phyloP scores from a whole-genome alignment of 148 eudicot species.

The Rhododendron griersonianum region DNA sequence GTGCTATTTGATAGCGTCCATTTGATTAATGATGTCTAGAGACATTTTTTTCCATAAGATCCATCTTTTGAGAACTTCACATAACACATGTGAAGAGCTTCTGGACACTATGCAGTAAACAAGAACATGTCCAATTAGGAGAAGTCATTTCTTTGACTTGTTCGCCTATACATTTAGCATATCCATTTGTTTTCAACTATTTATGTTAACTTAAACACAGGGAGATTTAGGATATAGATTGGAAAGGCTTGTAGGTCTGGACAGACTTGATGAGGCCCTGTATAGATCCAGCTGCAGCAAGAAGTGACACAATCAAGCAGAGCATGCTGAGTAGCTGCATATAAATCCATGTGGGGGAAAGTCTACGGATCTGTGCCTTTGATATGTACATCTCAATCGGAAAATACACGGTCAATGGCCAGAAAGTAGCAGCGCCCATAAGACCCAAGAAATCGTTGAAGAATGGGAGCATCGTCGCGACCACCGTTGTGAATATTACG shows the following conservation, averaged over 20 bases:
- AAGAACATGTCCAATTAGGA: not conserved
- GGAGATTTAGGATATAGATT: not conserved
- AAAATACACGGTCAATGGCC: conserved; percentile 64
- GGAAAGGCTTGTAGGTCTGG: conserved; percentile 17
- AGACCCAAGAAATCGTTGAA: conserved; percentile 66
- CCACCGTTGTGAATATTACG: conserved; percentile 30
- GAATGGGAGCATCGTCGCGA: conserved; percentile 61
- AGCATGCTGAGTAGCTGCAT: conserved; percentile 24
- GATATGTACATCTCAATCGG: conserved; percentile 59
- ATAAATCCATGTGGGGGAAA: conserved; percentile 32
- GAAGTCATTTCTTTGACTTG: not conserved
- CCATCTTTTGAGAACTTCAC: not conserved
- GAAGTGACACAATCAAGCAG: conserved; percentile 42
- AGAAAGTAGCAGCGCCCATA: conserved; percentile 50
- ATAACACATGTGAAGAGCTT: not conserved
- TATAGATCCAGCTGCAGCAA: conserved; percentile 48
- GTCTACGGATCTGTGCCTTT: conserved; percentile 24
- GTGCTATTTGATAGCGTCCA: not conserved
- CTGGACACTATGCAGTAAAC: not conserved
- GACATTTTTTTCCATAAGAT: not conserved
- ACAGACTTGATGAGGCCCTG: conserved; percentile 32
- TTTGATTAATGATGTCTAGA: not conserved
- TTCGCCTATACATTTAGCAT: not conserved
- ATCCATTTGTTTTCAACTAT: not conserved
- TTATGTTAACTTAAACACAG: not conserved